Evolutionary conservation across 768 basidiomycete species (phyloP).

Genomic region (Lactarius psammicola): DNA sequence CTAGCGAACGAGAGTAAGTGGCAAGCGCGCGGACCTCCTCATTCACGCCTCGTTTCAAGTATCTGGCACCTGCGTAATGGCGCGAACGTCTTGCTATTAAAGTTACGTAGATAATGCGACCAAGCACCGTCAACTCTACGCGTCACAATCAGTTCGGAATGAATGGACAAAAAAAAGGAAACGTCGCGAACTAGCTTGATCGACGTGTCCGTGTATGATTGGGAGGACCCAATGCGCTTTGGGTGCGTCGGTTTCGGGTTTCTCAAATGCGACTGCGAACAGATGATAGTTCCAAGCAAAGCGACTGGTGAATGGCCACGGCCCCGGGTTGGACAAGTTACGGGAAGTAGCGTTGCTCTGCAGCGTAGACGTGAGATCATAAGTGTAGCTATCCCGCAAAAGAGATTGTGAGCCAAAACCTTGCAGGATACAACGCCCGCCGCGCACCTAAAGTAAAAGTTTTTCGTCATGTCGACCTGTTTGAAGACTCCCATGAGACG

Average conservation of each 20-base stretch:
- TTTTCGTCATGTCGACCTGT: constrained; percentile 97
- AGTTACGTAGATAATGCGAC: constrained; percentile 87
- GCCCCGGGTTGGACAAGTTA: constrained; percentile 40
- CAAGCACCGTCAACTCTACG: constrained; percentile 87
- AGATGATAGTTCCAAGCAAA: constrained; percentile 97
- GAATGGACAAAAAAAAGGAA: not conserved
- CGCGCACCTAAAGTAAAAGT: constrained; percentile 92
- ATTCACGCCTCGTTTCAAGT: constrained; percentile 91
- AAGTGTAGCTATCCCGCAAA: constrained; percentile 81
- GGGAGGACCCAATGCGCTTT: constrained; percentile 85
- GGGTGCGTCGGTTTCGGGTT: constrained; percentile 39
- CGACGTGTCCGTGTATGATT: constrained; percentile 92
- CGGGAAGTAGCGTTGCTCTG: constrained; percentile 83
- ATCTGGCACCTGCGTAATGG: constrained; percentile 94
- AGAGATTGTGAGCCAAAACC: not conserved
- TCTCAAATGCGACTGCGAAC: constrained; percentile 64
- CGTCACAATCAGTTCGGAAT: constrained; percentile 1
- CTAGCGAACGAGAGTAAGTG: not conserved
- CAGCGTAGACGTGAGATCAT: constrained; percentile 94
- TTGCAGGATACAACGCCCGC: not conserved
- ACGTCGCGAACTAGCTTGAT: constrained; percentile 87
- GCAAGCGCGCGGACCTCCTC: constrained; percentile 60
- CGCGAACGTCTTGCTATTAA: constrained; percentile 93
- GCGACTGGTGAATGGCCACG: constrained; percentile 77
- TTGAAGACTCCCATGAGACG: constrained; percentile 88